Evolutionary conservation across 441 rosid species (phyloP).

Genomic region (Bruguiera hainesii): DNA sequence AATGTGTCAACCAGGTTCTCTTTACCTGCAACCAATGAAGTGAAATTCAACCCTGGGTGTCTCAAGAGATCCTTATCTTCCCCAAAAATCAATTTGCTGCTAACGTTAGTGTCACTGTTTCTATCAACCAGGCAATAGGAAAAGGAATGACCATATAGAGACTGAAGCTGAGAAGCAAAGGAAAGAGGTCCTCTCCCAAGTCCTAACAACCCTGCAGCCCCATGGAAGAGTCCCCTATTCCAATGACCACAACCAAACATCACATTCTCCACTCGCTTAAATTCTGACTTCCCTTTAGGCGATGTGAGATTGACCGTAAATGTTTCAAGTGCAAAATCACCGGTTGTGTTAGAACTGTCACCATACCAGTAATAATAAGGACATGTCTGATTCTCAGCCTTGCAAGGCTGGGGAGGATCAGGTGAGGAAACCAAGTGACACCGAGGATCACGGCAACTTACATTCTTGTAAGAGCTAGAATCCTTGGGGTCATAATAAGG

Average conservation of each 20-base stretch:
- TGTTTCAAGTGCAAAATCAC: slow-evolving; percentile 82
- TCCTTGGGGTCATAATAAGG: slow-evolving; percentile 55
- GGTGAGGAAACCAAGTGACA: slow-evolving; percentile 72
- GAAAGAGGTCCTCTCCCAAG: slow-evolving; percentile 91
- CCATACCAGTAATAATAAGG: slow-evolving; percentile 95
- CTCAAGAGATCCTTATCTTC: slow-evolving; percentile 66
- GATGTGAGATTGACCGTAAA: slow-evolving; percentile 76
- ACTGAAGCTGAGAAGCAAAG: slow-evolving; percentile 79
- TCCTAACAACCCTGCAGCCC: slow-evolving; percentile 80
- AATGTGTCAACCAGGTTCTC: slow-evolving; percentile 70
- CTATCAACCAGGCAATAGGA: slow-evolving; percentile 86
- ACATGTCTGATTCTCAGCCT: slow-evolving; percentile 55
- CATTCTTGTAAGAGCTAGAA: slow-evolving; percentile 54
- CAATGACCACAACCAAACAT: slow-evolving; percentile 97
- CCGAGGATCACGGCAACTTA: slow-evolving; percentile 58
- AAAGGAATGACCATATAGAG: slow-evolving; percentile 74
- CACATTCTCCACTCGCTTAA: slow-evolving; percentile 53
- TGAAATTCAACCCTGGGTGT: slow-evolving; percentile 69
- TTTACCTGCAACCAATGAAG: slow-evolving; percentile 57
- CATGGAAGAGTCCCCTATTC: slow-evolving; percentile 81
- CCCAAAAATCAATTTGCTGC: slow-evolving; percentile 86
- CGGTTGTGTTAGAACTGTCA: slow-evolving; percentile 87
- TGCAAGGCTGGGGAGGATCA: slow-evolving; percentile 63
- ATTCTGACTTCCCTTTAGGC: slow-evolving; percentile 40
- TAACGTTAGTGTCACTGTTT: slow-evolving; percentile 71